Base-by-base conservation (phyloP, 2,329 filamentous ascomycete species). In the Plenodomus biglobosus region DNA sequence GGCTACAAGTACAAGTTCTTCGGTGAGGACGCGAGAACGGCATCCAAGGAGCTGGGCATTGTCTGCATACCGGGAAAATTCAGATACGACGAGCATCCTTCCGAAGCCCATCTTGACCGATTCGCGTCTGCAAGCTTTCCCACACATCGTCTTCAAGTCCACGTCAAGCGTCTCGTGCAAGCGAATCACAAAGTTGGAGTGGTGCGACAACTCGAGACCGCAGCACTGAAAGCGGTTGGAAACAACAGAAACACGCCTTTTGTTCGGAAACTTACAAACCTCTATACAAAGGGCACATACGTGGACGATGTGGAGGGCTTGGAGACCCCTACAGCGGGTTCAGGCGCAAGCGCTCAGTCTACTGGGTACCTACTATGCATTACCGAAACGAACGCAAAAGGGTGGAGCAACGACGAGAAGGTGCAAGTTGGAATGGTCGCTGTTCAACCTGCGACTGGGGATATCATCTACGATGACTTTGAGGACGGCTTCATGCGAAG, bases 1-100 rank as follows among this genome's bases (percentile, higher is more conserved):
- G 94, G 94, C 42, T 99, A 99, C 76, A 99, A 99, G 70, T 99
- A 95, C 74, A 86, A 88, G 27, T 96, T 99, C 76, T 96, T 96
- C 66, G 94, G 94, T 10, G 92, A 97, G 64, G 94, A 99, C 75
- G 94, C 94, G 8, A 83, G 91, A 44, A 83, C 85, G 44, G 94
- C 92, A 3, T 89, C 92, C 11, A 95, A 92, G 70, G 90, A 92
- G 69, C 78, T 99, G 40, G 88, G 90, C 50, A 96, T 99, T 59
- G 88, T 99, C 34, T 99, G 94, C 70, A 96, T 99, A 61, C 92
- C 94, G 0, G 94, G 94, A 30, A 97, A 96, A 67, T 85, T 92
- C 71, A 83, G 92, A 65, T 99, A 92, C 65, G 92, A 99, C 67
- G 92, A 97, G 68, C 90, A 47, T 37, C 55, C 58, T 34, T 96